phyloP scores from a whole-genome alignment of 2,329 filamentous ascomycete genomes.

The Ilyonectria sp. region DNA sequence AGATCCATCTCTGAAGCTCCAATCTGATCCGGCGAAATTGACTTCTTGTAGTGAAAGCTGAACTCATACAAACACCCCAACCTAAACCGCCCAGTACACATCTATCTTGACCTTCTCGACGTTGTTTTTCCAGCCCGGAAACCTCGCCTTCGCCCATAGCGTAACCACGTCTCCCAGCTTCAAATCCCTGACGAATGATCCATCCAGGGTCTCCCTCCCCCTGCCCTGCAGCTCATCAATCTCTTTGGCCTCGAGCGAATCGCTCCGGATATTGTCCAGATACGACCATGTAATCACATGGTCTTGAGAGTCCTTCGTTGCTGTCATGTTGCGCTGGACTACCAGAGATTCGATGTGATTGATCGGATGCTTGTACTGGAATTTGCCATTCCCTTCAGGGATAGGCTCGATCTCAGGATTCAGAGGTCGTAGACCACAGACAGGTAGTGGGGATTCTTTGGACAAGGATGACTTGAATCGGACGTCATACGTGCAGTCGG shows the following conservation, averaged over 20 bases:
- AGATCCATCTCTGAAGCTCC: not conserved
- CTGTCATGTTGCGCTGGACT: constrained; percentile 65
- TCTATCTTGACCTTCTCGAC: constrained; percentile 67
- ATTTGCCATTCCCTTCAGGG: constrained; percentile 40
- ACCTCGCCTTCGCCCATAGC: constrained; percentile 73
- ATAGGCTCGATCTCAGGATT: constrained; percentile 48
- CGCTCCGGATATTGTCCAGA: constrained; percentile 62
- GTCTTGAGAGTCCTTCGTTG: constrained; percentile 51
- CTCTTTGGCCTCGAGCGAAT: constrained; percentile 56
- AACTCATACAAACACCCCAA: not conserved
- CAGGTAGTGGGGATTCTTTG: constrained; percentile 45
- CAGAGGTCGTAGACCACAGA: constrained; percentile 56
- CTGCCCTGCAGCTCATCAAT: constrained; percentile 62
- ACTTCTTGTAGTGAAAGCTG: not conserved
- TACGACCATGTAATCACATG: constrained; percentile 70
- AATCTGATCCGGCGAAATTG: not conserved
- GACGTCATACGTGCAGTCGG: constrained; percentile 49
- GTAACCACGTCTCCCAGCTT: constrained; percentile 74
- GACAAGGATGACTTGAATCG: constrained; percentile 44
- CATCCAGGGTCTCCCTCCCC: constrained; percentile 65
- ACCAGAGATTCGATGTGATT: constrained; percentile 53
- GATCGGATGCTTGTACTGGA: constrained; percentile 57
- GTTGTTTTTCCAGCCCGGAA: constrained; percentile 67
- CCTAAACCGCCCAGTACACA: constrained; percentile 70
- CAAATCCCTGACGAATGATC: constrained; percentile 69